phyloP scores from a whole-genome alignment of 2,329 filamentous ascomycete genomes.

The Helicocarpus griseus region DNA sequence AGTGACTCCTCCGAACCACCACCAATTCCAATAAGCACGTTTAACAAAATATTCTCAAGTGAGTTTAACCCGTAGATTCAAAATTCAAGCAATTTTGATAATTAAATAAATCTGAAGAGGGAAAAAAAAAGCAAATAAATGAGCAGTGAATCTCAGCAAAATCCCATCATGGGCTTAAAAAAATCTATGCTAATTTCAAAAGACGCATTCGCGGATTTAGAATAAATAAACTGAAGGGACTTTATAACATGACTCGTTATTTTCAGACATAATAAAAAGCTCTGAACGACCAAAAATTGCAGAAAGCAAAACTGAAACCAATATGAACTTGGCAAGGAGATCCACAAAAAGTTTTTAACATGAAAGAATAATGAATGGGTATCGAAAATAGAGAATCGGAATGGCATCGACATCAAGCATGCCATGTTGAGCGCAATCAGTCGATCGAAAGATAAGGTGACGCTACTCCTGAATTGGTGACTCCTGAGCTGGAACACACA shows the following conservation, averaged over 20 bases:
- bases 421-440: background rate
- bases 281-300: background rate
- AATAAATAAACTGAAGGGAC: background rate
- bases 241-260: background rate
- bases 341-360: too few species aligned
- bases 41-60: background rate
- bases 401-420: background rate
- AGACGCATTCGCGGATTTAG: too few species aligned
- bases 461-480: background rate
- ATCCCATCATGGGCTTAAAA: background rate
- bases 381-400: background rate
- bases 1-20: background rate
- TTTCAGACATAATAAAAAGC: background rate
- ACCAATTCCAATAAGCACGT: background rate
- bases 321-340: background rate
- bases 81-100: background rate
- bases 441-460: background rate
- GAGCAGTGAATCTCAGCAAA: background rate
- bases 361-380: background rate
- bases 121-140: background rate
- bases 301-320: background rate
- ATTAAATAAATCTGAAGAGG: background rate
- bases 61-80: background rate
- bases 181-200: background rate
- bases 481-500: constrained; percentile 3